Evolutionary conservation across 257 asterid species (phyloP).

Genomic region (Ajuga chamaepitys): DNA sequence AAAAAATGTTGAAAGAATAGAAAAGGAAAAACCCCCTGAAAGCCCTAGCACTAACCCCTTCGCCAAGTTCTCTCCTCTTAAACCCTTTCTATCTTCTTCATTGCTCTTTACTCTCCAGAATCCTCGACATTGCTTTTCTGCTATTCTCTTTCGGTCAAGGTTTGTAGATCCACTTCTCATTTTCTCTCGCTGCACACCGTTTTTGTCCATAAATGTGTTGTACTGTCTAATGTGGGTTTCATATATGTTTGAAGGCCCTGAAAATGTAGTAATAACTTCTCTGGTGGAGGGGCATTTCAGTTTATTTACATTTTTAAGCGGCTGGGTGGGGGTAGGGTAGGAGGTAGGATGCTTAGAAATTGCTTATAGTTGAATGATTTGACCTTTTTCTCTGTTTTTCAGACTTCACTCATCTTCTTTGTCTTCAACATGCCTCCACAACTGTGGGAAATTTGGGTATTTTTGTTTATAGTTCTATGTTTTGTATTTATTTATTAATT

Average conservation of each 20-base stretch:
- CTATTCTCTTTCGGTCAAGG: constrained; percentile 8
- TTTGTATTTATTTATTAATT: background rate
- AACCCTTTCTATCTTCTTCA: constrained; percentile 13
- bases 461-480: background rate
- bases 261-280: background rate
- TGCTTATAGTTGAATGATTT: background rate
- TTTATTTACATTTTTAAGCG: background rate
- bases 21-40: constrained; percentile 10
- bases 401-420: background rate
- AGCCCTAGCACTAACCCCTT: constrained; percentile 21
- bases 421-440: background rate
- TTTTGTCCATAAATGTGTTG: background rate
- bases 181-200: background rate
- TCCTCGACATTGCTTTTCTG: background rate
- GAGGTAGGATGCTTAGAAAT: background rate
- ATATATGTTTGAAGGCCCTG: background rate
- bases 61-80: constrained; percentile 19
- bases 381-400: background rate
- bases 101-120: background rate
- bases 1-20: background rate
- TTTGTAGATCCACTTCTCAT: background rate
- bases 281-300: background rate
- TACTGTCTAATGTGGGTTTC: background rate
- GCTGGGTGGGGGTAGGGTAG: background rate
- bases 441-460: background rate